A percentile compares a stretch with the other conserved stretches of the same genome.
Evolutionary conservation across 78 protist species (phyloP).

Genomic region (Polysphondylium violaceum): DNA sequence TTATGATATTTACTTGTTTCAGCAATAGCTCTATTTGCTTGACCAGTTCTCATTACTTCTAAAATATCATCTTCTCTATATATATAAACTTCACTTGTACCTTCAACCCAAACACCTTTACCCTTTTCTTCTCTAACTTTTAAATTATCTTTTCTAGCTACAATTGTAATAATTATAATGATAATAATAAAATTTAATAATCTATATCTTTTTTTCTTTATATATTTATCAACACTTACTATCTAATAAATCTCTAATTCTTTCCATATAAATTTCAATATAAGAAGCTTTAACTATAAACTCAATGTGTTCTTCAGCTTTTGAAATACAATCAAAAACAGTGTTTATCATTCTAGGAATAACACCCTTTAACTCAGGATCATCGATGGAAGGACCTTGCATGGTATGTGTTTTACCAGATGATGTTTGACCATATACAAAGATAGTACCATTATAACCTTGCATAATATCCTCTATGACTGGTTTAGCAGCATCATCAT

Average conservation of each 20-base stretch:
- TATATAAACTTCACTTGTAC: conserved; percentile 54
- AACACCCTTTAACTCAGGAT: conserved; percentile 83
- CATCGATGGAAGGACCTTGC: conserved; percentile 84
- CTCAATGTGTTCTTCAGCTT: conserved; percentile 65
- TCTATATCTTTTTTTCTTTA: not conserved
- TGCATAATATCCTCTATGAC: conserved; percentile 81
- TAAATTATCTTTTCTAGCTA: conserved; percentile 52
- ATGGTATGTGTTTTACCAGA: conserved; percentile 94
- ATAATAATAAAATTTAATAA: too few relatives aligned
- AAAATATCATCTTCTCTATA: conserved; percentile 66
- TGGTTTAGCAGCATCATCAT: conserved; percentile 86
- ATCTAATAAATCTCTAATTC: conserved; percentile 90
- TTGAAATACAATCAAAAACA: conserved; percentile 80
- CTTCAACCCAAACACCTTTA: conserved; percentile 85
- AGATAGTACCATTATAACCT: conserved; percentile 82
- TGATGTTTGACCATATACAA: conserved; percentile 75
- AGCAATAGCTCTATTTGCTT: conserved; percentile 78
- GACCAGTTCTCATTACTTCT: conserved; percentile 81
- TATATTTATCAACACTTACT: too few relatives aligned
- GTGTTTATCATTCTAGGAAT: conserved; percentile 89
- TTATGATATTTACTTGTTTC: conserved; percentile 76
- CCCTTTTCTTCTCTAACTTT: conserved; percentile 81
- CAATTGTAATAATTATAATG: too few relatives aligned
- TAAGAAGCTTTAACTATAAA: conserved; percentile 86
- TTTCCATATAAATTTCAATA: conserved; percentile 94